A percentile compares a stretch with the other conserved stretches of the same genome.
Evolutionary conservation across 805 yeast species (phyloP).

Genomic region (Starmerella bombicola): DNA sequence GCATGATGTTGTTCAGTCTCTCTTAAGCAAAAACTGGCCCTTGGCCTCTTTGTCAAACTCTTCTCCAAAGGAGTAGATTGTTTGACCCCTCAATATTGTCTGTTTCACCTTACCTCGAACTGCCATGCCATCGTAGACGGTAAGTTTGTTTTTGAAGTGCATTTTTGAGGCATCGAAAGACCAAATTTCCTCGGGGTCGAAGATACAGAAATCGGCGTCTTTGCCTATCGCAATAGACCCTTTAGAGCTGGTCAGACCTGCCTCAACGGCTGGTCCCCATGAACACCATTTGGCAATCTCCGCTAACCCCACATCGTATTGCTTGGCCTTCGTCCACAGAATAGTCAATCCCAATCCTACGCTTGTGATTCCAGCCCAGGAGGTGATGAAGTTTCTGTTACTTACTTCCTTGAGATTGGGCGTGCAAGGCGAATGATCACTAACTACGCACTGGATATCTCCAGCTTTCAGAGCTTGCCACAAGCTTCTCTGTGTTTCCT

Average conservation of each 20-base stretch:
- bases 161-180: slow-evolving; percentile 26
- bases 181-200: slow-evolving; percentile 53
- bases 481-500: slow-evolving; percentile 52
- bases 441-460: slow-evolving; percentile 70
- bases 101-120: slow-evolving; percentile 65
- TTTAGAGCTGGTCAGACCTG: slow-evolving; percentile 59
- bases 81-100: slow-evolving; percentile 65
- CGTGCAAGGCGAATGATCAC: slow-evolving; percentile 94
- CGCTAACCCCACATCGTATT: slow-evolving; percentile 37
- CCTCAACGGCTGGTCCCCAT: slow-evolving; percentile 72
- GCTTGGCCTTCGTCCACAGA: slow-evolving; percentile 51
- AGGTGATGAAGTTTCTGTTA: slow-evolving; percentile 75
- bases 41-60: slow-evolving; percentile 12
- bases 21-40: slow-evolving; percentile 18
- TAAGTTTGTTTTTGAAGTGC: slow-evolving; percentile 72
- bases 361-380: slow-evolving; percentile 95
- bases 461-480: slow-evolving; percentile 67
- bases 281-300: slow-evolving; percentile 75
- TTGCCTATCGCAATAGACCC: slow-evolving; percentile 62
- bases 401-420: slow-evolving; percentile 75
- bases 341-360: slow-evolving; percentile 84
- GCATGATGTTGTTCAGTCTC: slow-evolving; percentile 4
- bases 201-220: slow-evolving; percentile 81
- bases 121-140: slow-evolving; percentile 68
- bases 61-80: slow-evolving; percentile 38